A percentile compares a stretch with the other conserved stretches of the same genome.
phyloP scores from a whole-genome alignment of 129 eudicot species.

The Centella asiatica region DNA sequence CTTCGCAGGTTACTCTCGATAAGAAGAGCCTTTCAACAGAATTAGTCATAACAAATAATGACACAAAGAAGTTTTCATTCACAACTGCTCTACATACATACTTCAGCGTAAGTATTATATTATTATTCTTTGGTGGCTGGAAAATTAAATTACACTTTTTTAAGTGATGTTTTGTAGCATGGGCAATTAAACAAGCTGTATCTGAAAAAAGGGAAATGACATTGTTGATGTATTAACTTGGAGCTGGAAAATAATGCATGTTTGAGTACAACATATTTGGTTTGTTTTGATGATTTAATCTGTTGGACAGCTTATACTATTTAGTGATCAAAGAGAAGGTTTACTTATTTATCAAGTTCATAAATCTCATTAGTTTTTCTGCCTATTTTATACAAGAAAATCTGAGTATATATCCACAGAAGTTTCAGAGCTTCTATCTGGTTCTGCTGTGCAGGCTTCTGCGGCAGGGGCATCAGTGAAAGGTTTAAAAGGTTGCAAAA shows the following conservation, averaged over 20 bases:
- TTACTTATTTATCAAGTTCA: not conserved
- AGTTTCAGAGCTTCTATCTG: not conserved
- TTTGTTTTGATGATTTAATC: not conserved
- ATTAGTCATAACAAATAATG: conserved; percentile 63
- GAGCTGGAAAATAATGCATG: conserved; percentile 1
- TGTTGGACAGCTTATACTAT: not conserved
- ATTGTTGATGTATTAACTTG: not conserved
- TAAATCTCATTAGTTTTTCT: not conserved
- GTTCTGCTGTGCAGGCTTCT: conserved; percentile 57
- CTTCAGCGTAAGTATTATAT: conserved; percentile 59
- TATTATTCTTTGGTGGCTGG: not conserved
- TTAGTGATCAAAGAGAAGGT: not conserved
- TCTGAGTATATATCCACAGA: conserved; percentile 2
- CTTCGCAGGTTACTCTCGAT: conserved; percentile 79
- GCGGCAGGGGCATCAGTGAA: conserved; percentile 69
- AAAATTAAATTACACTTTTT: not conserved
- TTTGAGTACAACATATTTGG: too few relatives aligned
- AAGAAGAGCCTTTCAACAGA: conserved; percentile 80
- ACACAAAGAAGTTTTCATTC: conserved; percentile 62
- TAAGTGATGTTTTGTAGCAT: too few relatives aligned
- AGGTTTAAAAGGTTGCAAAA: conserved; percentile 88
- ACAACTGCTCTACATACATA: conserved; percentile 92
- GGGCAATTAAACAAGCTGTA: not conserved
- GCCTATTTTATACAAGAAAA: not conserved
- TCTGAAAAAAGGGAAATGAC: not conserved